Percentiles rank a stretch among this genome's conserved stretches.
Evolutionary conservation across 1,139 yeast genomes (phyloP).

Genomic region (Geotrichum carabidarum): DNA sequence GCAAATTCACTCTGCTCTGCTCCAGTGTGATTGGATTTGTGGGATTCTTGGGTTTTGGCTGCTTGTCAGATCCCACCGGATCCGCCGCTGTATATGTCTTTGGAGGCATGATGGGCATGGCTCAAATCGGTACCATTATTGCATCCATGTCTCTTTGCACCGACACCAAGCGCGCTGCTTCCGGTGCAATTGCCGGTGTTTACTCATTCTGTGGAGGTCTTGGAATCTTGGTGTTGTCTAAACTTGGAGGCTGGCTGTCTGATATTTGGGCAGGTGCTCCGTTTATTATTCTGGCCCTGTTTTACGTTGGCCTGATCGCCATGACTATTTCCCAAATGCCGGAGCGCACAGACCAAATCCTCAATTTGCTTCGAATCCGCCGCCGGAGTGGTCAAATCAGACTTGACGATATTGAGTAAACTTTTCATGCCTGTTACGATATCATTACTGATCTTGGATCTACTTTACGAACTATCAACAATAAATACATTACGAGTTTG

Average conservation of each 20-base stretch:
- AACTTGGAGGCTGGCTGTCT: conserved; percentile 57
- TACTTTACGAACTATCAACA: not conserved
- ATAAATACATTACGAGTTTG: not conserved
- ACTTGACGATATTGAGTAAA: conserved; percentile 1
- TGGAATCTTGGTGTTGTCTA: conserved; percentile 59
- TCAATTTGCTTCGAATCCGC: not conserved
- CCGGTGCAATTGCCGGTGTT: conserved; percentile 66
- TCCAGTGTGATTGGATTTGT: conserved; percentile 41
- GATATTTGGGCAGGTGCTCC: conserved; percentile 58
- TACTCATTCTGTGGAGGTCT: conserved; percentile 63
- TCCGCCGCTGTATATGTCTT: conserved; percentile 38
- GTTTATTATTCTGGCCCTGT: conserved; percentile 49
- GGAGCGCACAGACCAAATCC: not conserved
- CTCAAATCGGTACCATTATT: conserved; percentile 57
- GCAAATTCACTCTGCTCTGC: conserved; percentile 37
- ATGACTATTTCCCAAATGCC: conserved; percentile 18
- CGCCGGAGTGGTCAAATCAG: not conserved
- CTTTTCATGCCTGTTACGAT: not conserved
- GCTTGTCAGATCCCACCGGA: conserved; percentile 35
- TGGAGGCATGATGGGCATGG: conserved; percentile 43
- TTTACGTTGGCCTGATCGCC: conserved; percentile 38
- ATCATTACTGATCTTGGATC: not conserved
- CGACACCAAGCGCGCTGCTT: conserved; percentile 40
- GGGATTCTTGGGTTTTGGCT: conserved; percentile 38
- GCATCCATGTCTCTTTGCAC: conserved; percentile 47